Evolutionary conservation across 2,329 filamentous ascomycete species (phyloP), one percentile per base, ranked within the genome.

Genomic region (Phialocephala sp.): DNA sequence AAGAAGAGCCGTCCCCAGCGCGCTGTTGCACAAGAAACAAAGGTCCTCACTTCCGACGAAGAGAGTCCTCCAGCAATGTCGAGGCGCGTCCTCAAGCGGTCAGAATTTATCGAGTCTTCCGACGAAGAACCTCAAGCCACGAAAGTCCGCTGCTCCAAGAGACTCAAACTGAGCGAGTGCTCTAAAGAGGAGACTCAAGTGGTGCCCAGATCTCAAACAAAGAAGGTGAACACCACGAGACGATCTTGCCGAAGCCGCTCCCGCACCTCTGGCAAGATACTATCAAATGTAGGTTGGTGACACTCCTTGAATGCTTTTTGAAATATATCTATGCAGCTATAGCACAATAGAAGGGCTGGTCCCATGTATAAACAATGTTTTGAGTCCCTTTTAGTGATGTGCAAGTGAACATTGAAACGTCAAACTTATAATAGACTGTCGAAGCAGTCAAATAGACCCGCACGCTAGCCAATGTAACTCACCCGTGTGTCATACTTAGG

Each of bases 301-400:
- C 24, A n/a, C 12, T 35, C 9, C 35, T 18, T 54, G 24, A 35
- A n/a, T 54, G 22, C 12, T 32, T 54, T 27, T 18, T 8, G 11
- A 11, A 11, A 18, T 54, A 18, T 20, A 18, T 54, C 35, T 35
- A 54, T 27, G 45, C 45, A 50, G 20, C 11, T 50, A 32, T 32
- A 32, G 50, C 14, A 54, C 24, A 54, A 57, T 57, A 37, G 12
- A 55, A 55, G 24, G 24, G 52, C 52, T 35, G 52, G 52, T 55
- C 52, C 52, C 52, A n/a, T 55, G 27, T 18, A 32, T 35, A 18
- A 36, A 39, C 8, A 57, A 22, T 20, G 14, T 39, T 56, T 24
- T 57, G 8, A n/a, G 15, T 43, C n/a, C n/a, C 11, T 32, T 11
- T 24, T 18, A 12, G 12, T 18, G 32, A 54, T 18, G 22, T 54